Percentiles rank a stretch among this genome's conserved stretches.
These are phyloP conservation scores for Colletotrichum endophyticum DNA, from an alignment of 2,329 filamentous ascomycete genomes.

Conservation along the genomic window DNA sequence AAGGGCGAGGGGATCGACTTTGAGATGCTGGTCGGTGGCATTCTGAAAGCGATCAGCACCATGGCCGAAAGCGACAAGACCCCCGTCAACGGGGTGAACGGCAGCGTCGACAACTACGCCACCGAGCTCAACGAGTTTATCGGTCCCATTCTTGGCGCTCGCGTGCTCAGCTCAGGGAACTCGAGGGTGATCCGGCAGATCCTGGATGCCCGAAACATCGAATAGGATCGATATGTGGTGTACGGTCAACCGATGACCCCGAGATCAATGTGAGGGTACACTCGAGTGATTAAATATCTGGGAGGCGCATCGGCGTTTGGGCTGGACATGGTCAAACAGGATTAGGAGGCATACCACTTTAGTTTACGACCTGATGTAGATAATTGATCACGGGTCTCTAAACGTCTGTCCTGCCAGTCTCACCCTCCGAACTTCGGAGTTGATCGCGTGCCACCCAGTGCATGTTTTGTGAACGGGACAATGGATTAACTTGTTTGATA, in stretches of 20 bases:
- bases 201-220: conserved; percentile 60
- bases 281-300: conserved; percentile 22
- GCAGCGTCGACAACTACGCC: conserved; percentile 38
- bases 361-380: not conserved
- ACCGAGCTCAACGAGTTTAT: conserved; percentile 58
- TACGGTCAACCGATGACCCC: not conserved
- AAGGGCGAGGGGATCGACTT: conserved; percentile 57
- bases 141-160: conserved; percentile 57
- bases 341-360: conserved; percentile 13
- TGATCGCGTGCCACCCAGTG: not conserved
- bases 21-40: conserved; percentile 60
- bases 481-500: conserved; percentile 16
- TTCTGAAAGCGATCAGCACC: conserved; percentile 57
- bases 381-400: not conserved
- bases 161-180: conserved; percentile 50
- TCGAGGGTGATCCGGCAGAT: conserved; percentile 54
- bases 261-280: not conserved
- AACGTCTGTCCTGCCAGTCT: not conserved
- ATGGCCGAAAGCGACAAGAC: conserved; percentile 35
- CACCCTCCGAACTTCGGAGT: not conserved
- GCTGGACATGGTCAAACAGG: conserved; percentile 10
- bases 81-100: conserved; percentile 19
- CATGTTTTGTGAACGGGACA: not conserved
- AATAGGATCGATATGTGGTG: conserved; percentile 34
- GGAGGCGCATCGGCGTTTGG: conserved; percentile 25